phyloP scores from a whole-genome alignment of 208 protist genomes.

The Wallacemonas sp. region DNA sequence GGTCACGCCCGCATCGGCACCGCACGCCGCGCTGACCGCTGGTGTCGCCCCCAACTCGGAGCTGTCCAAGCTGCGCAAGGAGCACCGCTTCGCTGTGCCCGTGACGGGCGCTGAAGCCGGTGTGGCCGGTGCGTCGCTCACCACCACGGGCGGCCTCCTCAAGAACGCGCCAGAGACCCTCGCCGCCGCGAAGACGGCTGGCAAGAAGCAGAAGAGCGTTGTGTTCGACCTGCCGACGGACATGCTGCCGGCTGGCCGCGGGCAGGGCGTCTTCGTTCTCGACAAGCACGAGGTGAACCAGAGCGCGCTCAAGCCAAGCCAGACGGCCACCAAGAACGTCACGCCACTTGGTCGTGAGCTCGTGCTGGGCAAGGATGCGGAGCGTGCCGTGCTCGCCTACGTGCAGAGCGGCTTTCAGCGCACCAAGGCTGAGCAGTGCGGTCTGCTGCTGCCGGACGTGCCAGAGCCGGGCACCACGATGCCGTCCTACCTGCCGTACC shows the following conservation, averaged over 20 bases:
- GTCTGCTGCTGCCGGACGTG: conserved; percentile 49
- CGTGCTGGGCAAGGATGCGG: conserved; percentile 61
- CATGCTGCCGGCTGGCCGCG: background rate
- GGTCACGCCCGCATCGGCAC: conserved; percentile 24
- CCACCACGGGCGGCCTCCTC: background rate
- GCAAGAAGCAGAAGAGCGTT: conserved; percentile 10
- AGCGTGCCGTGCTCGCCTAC: conserved; percentile 47
- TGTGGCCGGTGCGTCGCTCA: background rate
- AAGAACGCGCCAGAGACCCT: background rate
- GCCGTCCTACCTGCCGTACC: conserved; percentile 63
- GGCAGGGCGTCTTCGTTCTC: conserved; percentile 9
- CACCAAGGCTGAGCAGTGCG: conserved; percentile 57
- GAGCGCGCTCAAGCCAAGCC: conserved; percentile 57
- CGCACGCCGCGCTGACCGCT: conserved; percentile 22
- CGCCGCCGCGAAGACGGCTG: conserved; percentile 1
- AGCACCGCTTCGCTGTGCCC: conserved; percentile 43
- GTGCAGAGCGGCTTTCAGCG: conserved; percentile 68
- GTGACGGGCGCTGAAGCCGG: background rate
- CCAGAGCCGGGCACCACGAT: conserved; percentile 67
- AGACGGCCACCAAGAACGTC: conserved; percentile 58
- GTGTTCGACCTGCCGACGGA: conserved; percentile 11
- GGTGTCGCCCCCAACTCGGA: conserved; percentile 38
- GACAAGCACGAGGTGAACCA: background rate
- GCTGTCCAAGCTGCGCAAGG: conserved; percentile 58
- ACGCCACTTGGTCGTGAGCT: conserved; percentile 81